These are phyloP conservation scores for Filosporella fistucella DNA, from an alignment of 495 filamentous ascomycete genomes.

Conservation along the genomic window DNA sequence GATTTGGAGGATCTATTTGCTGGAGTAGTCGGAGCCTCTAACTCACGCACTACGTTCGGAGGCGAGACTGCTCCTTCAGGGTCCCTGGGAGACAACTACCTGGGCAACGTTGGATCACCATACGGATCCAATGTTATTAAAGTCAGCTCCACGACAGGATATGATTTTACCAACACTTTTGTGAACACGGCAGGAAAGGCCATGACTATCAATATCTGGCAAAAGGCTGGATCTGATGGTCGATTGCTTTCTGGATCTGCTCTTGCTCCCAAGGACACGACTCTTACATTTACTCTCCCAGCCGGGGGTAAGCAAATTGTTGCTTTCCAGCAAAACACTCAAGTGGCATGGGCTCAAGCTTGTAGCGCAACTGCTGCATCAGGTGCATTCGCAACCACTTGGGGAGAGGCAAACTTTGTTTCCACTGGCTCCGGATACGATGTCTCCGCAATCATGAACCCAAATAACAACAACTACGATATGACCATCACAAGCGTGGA, in stretches of 20 bases:
- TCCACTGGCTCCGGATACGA: constrained; percentile 48
- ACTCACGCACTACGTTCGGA: constrained; percentile 11
- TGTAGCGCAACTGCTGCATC: constrained; percentile 31
- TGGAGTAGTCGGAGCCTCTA: constrained; percentile 13
- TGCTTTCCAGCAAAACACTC: constrained; percentile 42
- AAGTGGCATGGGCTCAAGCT: constrained; percentile 26
- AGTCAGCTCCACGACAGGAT: constrained; percentile 32
- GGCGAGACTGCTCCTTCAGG: constrained; percentile 5
- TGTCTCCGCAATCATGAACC: constrained; percentile 45
- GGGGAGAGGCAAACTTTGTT: constrained; percentile 53
- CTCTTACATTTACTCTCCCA: constrained; percentile 36
- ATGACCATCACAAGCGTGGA: constrained; percentile 20
- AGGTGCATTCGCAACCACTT: constrained; percentile 40
- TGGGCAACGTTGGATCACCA: constrained; percentile 44
- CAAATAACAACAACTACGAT: constrained; percentile 25
- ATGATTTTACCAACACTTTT: constrained; percentile 44
- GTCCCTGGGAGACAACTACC: constrained; percentile 31
- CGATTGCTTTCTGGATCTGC: constrained; percentile 18
- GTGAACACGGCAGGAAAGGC: constrained; percentile 32
- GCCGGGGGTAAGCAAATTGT: constrained; percentile 33
- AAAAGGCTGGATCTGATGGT: constrained; percentile 40
- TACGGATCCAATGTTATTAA: constrained; percentile 52
- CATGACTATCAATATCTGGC: constrained; percentile 48
- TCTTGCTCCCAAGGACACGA: constrained; percentile 37
- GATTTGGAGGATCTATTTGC: not conserved